Base-by-base conservation (phyloP, 2,329 filamentous ascomycete genomes). In the Parastagonospora nodorum region DNA sequence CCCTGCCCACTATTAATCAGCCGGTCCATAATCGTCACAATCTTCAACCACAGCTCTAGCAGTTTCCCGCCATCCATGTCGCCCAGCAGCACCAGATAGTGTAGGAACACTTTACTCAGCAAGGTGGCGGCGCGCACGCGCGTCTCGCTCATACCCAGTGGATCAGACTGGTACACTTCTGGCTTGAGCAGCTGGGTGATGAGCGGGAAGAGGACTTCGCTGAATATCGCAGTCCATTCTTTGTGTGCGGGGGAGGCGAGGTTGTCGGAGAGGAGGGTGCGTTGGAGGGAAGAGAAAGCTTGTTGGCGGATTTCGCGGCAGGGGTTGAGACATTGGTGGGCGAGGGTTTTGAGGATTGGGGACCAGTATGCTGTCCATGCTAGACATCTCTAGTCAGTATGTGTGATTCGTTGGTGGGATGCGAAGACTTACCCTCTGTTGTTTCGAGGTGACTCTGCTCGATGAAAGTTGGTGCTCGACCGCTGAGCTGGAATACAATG, bases 291-390 rank as follows among this genome's bases (percentile, higher is more conserved):
- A 7, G 88, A 86, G 63, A 97, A 90, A 1, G 94, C 91, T 66
- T 95, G 84, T 64, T 96, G 89, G 2, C 94, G 87, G 51, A 99
- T 90, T 64, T 97, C 92, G 47, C 93, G 88, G 68, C 92, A 97
- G 0, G 92, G 92, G 69, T 97, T 99, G 46, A 90, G 90, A 74
- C 92, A 97, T 75, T 99, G 94, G 4, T 85, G 86, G 2, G 89
- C 94, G 14, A 99, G 78, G 5, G 91, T 89, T 61, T 91, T 86
- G 74, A 99, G 94, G 24, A 99, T 92, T 1, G 93, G 94, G 11
- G 92, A 87, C 94, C 94, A 99, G 73, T 99, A 99, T 8, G 94
- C 91, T 43, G 91, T 92, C 94, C 94, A 99, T 11, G 94, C 94
- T 89, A 39, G 30, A 9, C 2, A 24, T 12, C 8, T 5, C 14